These are phyloP conservation scores for Quercus suber DNA, from an alignment of 306 rosid genomes.

Conservation along the genomic window DNA sequence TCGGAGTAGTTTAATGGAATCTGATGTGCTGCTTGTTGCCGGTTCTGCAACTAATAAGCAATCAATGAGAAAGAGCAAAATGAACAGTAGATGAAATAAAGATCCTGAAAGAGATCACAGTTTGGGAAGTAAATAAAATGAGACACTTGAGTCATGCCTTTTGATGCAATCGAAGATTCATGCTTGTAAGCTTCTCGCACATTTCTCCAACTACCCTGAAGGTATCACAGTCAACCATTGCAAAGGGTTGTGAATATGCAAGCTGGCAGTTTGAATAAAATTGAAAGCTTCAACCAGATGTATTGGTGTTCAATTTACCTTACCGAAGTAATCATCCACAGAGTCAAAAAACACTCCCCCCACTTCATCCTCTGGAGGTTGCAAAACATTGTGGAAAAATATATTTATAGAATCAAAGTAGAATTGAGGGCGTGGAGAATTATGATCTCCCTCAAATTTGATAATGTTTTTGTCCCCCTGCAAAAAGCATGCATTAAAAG, in stretches of 20 bases:
- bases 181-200: slow-evolving; percentile 37
- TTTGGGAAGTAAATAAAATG: slow-evolving; percentile 20
- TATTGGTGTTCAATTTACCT: slow-evolving; percentile 56
- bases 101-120: slow-evolving; percentile 11
- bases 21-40: slow-evolving; percentile 56
- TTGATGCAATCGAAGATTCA: slow-evolving; percentile 47
- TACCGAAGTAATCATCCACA: slow-evolving; percentile 59
- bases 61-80: slow-evolving; percentile 18
- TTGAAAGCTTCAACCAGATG: slow-evolving; percentile 23
- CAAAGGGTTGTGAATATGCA: slow-evolving; percentile 8
- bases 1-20: slow-evolving; percentile 57
- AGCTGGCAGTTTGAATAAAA: slow-evolving; percentile 20
- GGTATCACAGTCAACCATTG: slow-evolving; percentile 15
- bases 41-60: slow-evolving; percentile 48
- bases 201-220: slow-evolving; percentile 72
- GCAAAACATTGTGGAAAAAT: slow-evolving; percentile 85
- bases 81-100: slow-evolving; percentile 11
- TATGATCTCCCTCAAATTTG: slow-evolving; percentile 98
- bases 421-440: slow-evolving; percentile 92
- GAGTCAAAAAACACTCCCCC: slow-evolving; percentile 67
- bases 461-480: slow-evolving; percentile 93
- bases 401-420: slow-evolving; percentile 88
- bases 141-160: slow-evolving; percentile 52
- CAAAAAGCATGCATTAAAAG: slow-evolving; percentile 20
- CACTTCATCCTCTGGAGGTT: slow-evolving; percentile 89